Evolutionary conservation across 306 rosid species (phyloP).

Genomic region (Acmispon strigosus): DNA sequence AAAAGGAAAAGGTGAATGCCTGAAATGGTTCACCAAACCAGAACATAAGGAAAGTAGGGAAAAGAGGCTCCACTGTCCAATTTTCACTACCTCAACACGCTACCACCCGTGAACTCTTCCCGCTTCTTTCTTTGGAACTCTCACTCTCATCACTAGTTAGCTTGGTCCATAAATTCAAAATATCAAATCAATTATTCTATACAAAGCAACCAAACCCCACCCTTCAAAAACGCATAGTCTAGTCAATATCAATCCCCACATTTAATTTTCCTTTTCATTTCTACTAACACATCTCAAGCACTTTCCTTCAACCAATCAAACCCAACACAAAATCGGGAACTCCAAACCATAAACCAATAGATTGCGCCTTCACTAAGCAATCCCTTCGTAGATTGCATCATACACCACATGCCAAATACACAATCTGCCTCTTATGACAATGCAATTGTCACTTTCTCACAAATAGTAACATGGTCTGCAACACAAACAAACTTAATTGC

Average conservation of each 20-base stretch:
- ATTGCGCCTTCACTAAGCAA: constrained; percentile 4
- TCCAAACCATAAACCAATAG: neutral
- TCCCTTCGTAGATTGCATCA: neutral
- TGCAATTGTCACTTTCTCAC: neutral
- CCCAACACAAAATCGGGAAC: neutral
- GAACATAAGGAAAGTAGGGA: neutral
- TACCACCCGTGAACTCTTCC: constrained; percentile 22
- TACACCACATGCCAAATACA: neutral
- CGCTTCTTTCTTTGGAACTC: constrained; percentile 17
- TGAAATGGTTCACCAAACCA: constrained; percentile 16
- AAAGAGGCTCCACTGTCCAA: constrained; percentile 3
- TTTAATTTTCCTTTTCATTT: neutral
- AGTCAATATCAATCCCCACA: constrained; percentile 4
- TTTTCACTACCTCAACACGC: constrained; percentile 8
- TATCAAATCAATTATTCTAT: constrained; percentile 1
- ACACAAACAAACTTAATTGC: constrained; percentile 35
- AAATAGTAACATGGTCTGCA: constrained; percentile 23
- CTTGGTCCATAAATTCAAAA: neutral
- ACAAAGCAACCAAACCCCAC: neutral
- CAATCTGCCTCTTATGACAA: neutral
- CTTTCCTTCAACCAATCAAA: constrained; percentile 4
- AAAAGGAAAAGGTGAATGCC: constrained; percentile 9
- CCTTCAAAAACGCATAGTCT: neutral
- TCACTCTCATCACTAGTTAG: neutral
- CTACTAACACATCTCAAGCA: neutral